phyloP scores from a whole-genome alignment of 2,329 filamentous ascomycete species.

The Botrytis squamosa region DNA sequence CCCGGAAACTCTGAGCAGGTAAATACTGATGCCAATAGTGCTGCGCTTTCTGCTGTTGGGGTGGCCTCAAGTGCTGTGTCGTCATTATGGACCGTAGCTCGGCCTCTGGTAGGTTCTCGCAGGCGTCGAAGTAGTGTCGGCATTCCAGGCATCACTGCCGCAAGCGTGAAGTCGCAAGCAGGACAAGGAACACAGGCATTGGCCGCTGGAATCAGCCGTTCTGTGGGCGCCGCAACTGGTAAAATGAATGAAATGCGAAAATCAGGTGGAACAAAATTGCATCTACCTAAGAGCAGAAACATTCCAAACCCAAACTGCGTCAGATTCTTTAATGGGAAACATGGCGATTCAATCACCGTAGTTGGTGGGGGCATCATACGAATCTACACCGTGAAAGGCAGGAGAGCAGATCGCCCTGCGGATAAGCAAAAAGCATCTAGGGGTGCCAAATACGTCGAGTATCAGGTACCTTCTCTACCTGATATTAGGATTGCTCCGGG shows the following conservation, averaged over 20 bases:
- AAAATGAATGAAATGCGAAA: conserved; percentile 70
- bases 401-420: conserved; percentile 52
- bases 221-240: conserved; percentile 67
- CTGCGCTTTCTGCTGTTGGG: conserved; percentile 46
- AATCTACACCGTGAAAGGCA: conserved; percentile 50
- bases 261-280: conserved; percentile 71
- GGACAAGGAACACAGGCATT: conserved; percentile 72
- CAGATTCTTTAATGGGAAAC: conserved; percentile 62
- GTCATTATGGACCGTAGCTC: conserved; percentile 38
- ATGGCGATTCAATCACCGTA: conserved; percentile 61
- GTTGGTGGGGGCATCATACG: conserved; percentile 65
- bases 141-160: conserved; percentile 34
- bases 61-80: conserved; percentile 39
- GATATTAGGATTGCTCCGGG: conserved; percentile 58
- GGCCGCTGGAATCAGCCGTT: conserved; percentile 71
- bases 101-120: conserved; percentile 36
- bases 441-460: conserved; percentile 49
- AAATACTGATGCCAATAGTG: conserved; percentile 44
- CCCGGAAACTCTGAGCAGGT: conserved; percentile 25
- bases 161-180: conserved; percentile 47
- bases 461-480: conserved; percentile 62
- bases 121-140: conserved; percentile 38
- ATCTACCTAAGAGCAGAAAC: conserved; percentile 57
- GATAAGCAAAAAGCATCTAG: conserved; percentile 55
- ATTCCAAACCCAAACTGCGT: conserved; percentile 60